Conservation (phyloP, 1,284 basidiomycete species). For the Ganoderma lingzhi region DNA sequence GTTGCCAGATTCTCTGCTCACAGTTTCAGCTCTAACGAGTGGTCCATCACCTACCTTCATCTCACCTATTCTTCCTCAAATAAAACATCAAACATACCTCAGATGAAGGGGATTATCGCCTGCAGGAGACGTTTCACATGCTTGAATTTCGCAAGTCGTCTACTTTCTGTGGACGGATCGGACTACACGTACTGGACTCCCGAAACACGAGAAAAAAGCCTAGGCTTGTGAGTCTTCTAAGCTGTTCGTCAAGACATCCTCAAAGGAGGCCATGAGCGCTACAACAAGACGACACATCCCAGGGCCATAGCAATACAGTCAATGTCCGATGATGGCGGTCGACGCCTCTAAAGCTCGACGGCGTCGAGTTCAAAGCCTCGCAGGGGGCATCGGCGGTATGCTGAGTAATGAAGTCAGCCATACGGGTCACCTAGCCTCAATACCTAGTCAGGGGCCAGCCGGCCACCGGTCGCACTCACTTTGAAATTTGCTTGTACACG, state of each 20-base stretch:
- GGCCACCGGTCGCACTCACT: neutral
- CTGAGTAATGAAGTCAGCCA: neutral
- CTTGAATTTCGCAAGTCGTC: too few relatives aligned
- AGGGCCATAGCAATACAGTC: conserved; percentile 4
- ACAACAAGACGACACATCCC: neutral
- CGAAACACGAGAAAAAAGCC: neutral
- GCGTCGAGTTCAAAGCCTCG: neutral
- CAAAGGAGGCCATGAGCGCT: neutral
- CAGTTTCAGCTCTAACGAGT: too few relatives aligned
- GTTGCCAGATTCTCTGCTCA: too few relatives aligned
- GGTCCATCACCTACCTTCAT: too few relatives aligned
- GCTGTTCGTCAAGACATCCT: neutral
- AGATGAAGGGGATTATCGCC: too few relatives aligned
- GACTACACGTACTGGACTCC: neutral
- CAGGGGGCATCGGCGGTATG: conserved; percentile 3
- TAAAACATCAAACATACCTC: too few relatives aligned
- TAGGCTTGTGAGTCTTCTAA: too few relatives aligned
- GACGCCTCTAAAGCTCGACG: conserved; percentile 1
- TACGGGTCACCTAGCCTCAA: neutral
- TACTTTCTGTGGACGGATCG: neutral
- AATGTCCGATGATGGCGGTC: neutral
- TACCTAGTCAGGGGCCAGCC: neutral
- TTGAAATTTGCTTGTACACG: conserved; percentile 2
- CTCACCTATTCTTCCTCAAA: too few relatives aligned
- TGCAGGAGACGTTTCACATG: too few relatives aligned